Evolutionary conservation across 2,329 filamentous ascomycete genomes (phyloP).

Genomic region (Botrytis fragariae): DNA sequence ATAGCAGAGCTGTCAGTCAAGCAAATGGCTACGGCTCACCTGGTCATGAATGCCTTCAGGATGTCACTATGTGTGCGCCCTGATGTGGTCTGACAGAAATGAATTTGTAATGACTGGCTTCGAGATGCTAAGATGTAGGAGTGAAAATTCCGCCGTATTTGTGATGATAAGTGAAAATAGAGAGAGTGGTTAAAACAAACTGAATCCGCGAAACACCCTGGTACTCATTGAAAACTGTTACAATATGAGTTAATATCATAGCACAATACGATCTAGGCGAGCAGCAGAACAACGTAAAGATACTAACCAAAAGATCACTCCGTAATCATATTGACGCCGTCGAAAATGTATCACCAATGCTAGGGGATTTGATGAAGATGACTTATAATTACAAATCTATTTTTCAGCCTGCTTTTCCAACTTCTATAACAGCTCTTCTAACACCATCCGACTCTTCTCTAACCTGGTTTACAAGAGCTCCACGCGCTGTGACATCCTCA

Average conservation of each 20-base stretch:
- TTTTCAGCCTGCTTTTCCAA: slow-evolving; percentile 24
- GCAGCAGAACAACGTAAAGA: background rate
- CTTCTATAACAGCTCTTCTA: slow-evolving; percentile 55
- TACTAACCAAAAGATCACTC: background rate
- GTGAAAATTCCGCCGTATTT: background rate
- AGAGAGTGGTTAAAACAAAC: background rate
- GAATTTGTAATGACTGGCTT: background rate
- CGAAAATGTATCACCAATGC: background rate
- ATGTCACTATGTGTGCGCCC: background rate
- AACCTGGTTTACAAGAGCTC: slow-evolving; percentile 49
- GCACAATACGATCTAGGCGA: background rate
- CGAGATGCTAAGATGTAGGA: background rate
- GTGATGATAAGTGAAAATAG: background rate
- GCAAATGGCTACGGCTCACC: background rate
- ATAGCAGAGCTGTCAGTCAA: background rate
- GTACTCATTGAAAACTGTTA: too few species aligned
- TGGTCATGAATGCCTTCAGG: background rate
- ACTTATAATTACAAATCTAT: background rate
- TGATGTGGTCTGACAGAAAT: background rate
- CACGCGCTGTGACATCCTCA: slow-evolving; percentile 48
- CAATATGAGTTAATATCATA: background rate
- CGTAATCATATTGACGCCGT: background rate
- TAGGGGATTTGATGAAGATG: background rate
- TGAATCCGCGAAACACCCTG: too few species aligned
- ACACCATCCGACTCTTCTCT: slow-evolving; percentile 61